Evolutionary conservation across 257 asterid genomes (phyloP), one percentile per base, ranked within the genome.

Genomic region (Ocimum tenuiflorum): DNA sequence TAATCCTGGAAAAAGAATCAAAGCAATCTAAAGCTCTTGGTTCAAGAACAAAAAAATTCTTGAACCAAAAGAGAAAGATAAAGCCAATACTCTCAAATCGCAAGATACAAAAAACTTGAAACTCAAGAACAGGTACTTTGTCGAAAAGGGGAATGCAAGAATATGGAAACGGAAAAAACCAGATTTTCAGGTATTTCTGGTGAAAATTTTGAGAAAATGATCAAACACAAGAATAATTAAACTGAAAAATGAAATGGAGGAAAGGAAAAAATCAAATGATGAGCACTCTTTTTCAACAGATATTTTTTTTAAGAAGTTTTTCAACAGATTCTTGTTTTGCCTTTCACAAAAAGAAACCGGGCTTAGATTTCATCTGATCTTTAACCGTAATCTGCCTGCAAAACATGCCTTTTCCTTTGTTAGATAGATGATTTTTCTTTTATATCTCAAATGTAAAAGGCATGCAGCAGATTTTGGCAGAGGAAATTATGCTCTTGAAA

Each of bases 251-350:
- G 68, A 61, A 72, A 41, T 1, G 46, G 31, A 13, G 4, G 13
- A 20, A 36, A 24, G 45, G 13, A 50, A 46, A 9, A 12, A 46
- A 65, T 56, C 5, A 45, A 29, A 51, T 10, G 39, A 66, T 48
- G 47, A 48, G 60, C 47, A 66, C 42, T 49, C 15, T 12, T 24
- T 66, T 24, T 58, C 65, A 73, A 87, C 77, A 13, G 84, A 73
- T 74, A 72, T 65, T 71, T 77, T 65, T 41, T 70, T 74, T 78
- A n/a, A n/a, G n/a, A n/a, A n/a, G n/a, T 12, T 24, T 66, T 24
- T 58, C 65, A 73, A 87, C 77, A 13, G 84, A 73, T 74, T 74
- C 68, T 71, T 77, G 67, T 41, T 70, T 74, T 78, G 78, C 66
- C 83, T 68, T 76, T 71, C 45, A 53, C 68, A 64, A 50, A 49